These are phyloP conservation scores for Colletotrichum orbiculare DNA, from an alignment of 2,329 filamentous ascomycete species.

Conservation along the genomic window DNA sequence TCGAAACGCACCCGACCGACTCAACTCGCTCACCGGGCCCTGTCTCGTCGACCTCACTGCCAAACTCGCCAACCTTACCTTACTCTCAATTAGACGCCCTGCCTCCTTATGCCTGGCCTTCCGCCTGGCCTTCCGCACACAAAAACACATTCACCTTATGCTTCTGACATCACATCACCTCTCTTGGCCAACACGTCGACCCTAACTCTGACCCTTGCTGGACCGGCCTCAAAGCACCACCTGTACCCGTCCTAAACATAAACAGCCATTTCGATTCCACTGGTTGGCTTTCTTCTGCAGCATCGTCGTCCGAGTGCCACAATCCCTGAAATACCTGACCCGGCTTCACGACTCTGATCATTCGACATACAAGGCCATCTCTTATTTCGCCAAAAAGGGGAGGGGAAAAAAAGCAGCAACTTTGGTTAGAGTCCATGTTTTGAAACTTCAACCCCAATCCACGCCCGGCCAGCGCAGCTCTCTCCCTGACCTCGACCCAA, in stretches of 20 bases:
- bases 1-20: constrained; percentile 34
- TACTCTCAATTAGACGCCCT: background rate
- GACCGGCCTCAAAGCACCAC: constrained; percentile 5
- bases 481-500: background rate
- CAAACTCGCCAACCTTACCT: constrained; percentile 6
- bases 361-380: too few species aligned
- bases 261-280: constrained; percentile 1
- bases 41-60: constrained; percentile 1
- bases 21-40: constrained; percentile 13
- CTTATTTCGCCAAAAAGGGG: too few species aligned
- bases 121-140: background rate
- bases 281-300: background rate
- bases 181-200: background rate
- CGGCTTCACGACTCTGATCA: too few species aligned
- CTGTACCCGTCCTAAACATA: background rate
- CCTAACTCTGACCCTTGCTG: background rate
- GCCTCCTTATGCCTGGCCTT: background rate
- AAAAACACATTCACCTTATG: background rate
- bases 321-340: too few species aligned
- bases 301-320: background rate
- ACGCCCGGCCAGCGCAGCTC: constrained; percentile 16
- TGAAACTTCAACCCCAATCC: constrained; percentile 20
- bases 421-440: background rate
- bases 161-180: constrained; percentile 1
- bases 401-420: too few species aligned